Evolutionary conservation across 2,329 filamentous ascomycete genomes (phyloP).

Genomic region (Amauroascus niger): DNA sequence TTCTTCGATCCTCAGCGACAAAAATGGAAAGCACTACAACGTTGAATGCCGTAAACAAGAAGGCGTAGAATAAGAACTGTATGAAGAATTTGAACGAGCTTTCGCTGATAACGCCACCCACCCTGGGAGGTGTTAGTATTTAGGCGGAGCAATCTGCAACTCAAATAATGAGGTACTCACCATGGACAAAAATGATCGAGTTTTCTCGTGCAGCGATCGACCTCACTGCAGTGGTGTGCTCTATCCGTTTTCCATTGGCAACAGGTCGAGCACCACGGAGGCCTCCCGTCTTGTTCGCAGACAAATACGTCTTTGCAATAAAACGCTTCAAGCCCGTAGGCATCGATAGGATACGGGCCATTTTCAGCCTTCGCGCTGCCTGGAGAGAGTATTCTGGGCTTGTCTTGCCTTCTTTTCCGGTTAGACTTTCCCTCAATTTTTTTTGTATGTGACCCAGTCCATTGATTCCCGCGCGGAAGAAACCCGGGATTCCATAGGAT

Average conservation of each 20-base stretch:
- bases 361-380: conserved; percentile 23
- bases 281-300: conserved; percentile 73
- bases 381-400: conserved; percentile 15
- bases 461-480: conserved; percentile 52
- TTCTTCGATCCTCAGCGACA: conserved; percentile 45
- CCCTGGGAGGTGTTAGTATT: conserved; percentile 43
- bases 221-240: conserved; percentile 74
- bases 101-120: conserved; percentile 85
- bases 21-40: conserved; percentile 57
- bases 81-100: conserved; percentile 84
- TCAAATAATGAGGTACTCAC: conserved; percentile 27
- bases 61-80: conserved; percentile 70
- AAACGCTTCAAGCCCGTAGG: conserved; percentile 61
- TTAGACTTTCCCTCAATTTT: conserved; percentile 14
- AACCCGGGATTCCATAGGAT: conserved; percentile 65
- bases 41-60: conserved; percentile 55
- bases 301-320: conserved; percentile 76
- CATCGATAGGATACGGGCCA: conserved; percentile 42
- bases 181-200: conserved; percentile 97
- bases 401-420: conserved; percentile 20
- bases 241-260: conserved; percentile 81
- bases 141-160: neutral
- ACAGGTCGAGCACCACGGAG: conserved; percentile 76
- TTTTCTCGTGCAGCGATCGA: conserved; percentile 70
- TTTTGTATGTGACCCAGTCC: conserved; percentile 19